phyloP scores from a whole-genome alignment of 352 stramenopile species.

The Thalassiosira exigua region DNA sequence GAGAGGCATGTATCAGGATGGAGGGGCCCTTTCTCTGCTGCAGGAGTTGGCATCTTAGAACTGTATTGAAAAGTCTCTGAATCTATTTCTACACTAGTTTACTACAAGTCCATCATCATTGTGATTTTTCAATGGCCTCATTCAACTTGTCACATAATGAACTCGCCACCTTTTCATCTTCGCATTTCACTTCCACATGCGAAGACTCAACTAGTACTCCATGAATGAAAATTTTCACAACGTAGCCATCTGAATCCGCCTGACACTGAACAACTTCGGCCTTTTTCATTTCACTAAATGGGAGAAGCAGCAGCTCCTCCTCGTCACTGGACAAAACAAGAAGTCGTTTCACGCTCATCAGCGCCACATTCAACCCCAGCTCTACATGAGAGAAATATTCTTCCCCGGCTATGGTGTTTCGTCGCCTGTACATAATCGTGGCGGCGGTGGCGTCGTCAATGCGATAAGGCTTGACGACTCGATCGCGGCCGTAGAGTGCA shows the following conservation, averaged over 20 bases:
- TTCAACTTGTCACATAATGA: slow-evolving; percentile 27
- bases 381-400: slow-evolving; percentile 79
- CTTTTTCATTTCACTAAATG: slow-evolving; percentile 62
- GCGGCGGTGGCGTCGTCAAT: slow-evolving; percentile 74
- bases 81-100: no score
- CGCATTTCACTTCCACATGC: slow-evolving; percentile 34
- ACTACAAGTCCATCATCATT: no score
- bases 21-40: no score
- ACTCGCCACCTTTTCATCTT: slow-evolving; percentile 36
- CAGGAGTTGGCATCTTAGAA: no score
- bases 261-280: slow-evolving; percentile 51
- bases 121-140: slow-evolving; percentile 4
- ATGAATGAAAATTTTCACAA: slow-evolving; percentile 21
- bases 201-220: slow-evolving; percentile 12
- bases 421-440: slow-evolving; percentile 68
- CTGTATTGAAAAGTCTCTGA: no score
- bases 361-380: slow-evolving; percentile 69
- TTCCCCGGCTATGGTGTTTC: slow-evolving; percentile 67
- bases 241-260: slow-evolving; percentile 5
- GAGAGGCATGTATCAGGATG: no score
- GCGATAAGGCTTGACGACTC: slow-evolving; percentile 66
- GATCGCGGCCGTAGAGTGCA: slow-evolving; percentile 76
- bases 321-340: slow-evolving; percentile 68
- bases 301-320: slow-evolving; percentile 68
- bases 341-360: slow-evolving; percentile 72